Evolutionary conservation across 768 basidiomycete species (phyloP).

Genomic region (Hygrocybe coccinea): DNA sequence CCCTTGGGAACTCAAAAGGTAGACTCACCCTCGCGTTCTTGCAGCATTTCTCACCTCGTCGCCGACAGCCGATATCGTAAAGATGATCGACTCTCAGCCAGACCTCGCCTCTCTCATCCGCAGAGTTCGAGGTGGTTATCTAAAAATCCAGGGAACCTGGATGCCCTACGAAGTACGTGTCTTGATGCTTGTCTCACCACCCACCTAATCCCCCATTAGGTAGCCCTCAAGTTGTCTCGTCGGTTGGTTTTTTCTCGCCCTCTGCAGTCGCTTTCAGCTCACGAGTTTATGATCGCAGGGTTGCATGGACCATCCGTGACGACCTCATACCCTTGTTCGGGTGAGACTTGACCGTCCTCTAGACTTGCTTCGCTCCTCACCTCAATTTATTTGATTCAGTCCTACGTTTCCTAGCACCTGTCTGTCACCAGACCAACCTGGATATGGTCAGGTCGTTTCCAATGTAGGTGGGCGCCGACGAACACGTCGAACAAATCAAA

Average conservation of each 20-base stretch:
- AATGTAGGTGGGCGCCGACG: constrained; percentile 57
- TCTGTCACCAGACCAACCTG: constrained; percentile 78
- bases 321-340: constrained; percentile 86
- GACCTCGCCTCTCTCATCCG: constrained; percentile 79
- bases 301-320: constrained; percentile 84
- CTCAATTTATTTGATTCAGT: constrained; percentile 36
- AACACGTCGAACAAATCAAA: constrained; percentile 45
- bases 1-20: constrained; percentile 89
- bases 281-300: constrained; percentile 42
- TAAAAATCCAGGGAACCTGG: constrained; percentile 93
- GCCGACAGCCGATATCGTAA: constrained; percentile 76
- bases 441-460: constrained; percentile 79
- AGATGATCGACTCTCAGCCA: constrained; percentile 88
- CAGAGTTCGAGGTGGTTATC: constrained; percentile 79
- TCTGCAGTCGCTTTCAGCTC: constrained; percentile 11
- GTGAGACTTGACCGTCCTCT: constrained; percentile 36
- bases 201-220: constrained; percentile 38
- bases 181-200: constrained; percentile 6
- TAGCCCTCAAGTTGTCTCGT: constrained; percentile 72
- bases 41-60: constrained; percentile 15
- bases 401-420: constrained; percentile 83
- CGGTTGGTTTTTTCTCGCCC: constrained; percentile 45
- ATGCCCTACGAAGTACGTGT: constrained; percentile 78
- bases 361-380: constrained; percentile 9
- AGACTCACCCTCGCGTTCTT: constrained; percentile 7